phyloP scores from a whole-genome alignment of 2,329 filamentous ascomycete genomes.

The Boeremia exigua region DNA sequence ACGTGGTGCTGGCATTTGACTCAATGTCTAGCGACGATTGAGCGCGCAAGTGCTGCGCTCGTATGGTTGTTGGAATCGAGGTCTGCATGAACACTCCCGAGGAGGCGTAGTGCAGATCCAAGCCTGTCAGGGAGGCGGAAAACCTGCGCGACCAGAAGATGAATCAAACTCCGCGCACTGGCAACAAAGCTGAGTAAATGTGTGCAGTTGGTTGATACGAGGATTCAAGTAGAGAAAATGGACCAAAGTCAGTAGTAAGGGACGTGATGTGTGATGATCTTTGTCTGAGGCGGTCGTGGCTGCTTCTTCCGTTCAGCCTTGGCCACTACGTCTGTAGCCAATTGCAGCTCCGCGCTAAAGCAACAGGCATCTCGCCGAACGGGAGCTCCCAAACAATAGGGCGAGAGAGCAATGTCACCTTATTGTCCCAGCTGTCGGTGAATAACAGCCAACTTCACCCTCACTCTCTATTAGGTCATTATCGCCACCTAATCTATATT shows the following conservation, averaged over 20 bases:
- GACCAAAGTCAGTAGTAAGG: constrained; percentile 26
- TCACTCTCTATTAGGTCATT: not conserved
- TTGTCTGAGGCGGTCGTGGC: constrained; percentile 43
- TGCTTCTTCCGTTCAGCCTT: constrained; percentile 36
- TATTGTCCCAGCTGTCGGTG: not conserved
- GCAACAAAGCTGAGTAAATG: constrained; percentile 20
- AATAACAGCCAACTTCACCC: not conserved
- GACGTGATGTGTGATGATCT: constrained; percentile 42
- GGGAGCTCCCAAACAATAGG: constrained; percentile 24
- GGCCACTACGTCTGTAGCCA: constrained; percentile 29
- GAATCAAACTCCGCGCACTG: constrained; percentile 27
- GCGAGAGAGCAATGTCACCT: constrained; percentile 14
- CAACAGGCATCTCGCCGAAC: constrained; percentile 25
- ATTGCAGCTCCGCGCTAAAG: constrained; percentile 32
- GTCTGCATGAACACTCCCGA: constrained; percentile 35
- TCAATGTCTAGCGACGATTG: constrained; percentile 11
- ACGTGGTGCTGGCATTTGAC: constrained; percentile 35
- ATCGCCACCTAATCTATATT: not conserved
- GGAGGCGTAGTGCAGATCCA: constrained; percentile 45
- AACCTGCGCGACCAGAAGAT: constrained; percentile 32
- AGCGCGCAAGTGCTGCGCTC: constrained; percentile 15
- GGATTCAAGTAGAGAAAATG: constrained; percentile 26
- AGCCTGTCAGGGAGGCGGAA: constrained; percentile 41
- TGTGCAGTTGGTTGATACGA: constrained; percentile 19
- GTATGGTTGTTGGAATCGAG: constrained; percentile 25